These are phyloP conservation scores for Phaeoacremonium minimum DNA, from an alignment of 2,329 filamentous ascomycete genomes.

Conservation along the genomic window DNA sequence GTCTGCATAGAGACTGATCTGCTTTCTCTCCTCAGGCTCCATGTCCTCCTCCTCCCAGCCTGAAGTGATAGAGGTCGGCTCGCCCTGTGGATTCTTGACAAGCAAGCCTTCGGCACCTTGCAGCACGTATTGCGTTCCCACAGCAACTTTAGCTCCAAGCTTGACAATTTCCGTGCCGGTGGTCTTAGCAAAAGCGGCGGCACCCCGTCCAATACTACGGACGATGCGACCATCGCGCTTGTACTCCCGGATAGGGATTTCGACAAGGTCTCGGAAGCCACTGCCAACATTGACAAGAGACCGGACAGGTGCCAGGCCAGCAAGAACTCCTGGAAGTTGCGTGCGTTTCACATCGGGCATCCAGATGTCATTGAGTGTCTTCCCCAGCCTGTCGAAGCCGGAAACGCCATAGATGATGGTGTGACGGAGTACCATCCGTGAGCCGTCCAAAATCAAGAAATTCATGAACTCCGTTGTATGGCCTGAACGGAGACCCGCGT, in stretches of 20 bases:
- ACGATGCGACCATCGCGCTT: slow-evolving; percentile 90
- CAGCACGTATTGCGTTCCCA: slow-evolving; percentile 90
- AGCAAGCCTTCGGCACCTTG: slow-evolving; percentile 84
- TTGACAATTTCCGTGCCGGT: slow-evolving; percentile 94
- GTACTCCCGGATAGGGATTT: slow-evolving; percentile 89
- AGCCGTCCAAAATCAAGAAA: slow-evolving; percentile 86
- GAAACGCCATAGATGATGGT: slow-evolving; percentile 89
- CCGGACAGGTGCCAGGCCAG: slow-evolving; percentile 84
- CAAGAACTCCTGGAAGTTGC: slow-evolving; percentile 83
- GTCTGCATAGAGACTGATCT: slow-evolving; percentile 88
- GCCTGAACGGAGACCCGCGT: slow-evolving; percentile 84
- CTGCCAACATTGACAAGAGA: slow-evolving; percentile 87
- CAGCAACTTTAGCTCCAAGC: slow-evolving; percentile 87
- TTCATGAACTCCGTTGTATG: slow-evolving; percentile 99
- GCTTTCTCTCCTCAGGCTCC: slow-evolving; percentile 68
- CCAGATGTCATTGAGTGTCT: slow-evolving; percentile 94
- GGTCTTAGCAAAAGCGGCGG: slow-evolving; percentile 83
- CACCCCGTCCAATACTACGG: slow-evolving; percentile 87
- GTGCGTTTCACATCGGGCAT: slow-evolving; percentile 87
- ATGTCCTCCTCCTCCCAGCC: slow-evolving; percentile 51
- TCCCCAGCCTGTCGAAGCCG: slow-evolving; percentile 85
- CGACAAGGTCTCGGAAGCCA: slow-evolving; percentile 79
- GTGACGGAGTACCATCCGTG: slow-evolving; percentile 80
- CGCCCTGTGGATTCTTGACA: slow-evolving; percentile 31
- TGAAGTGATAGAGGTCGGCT: slow-evolving; percentile 6